These are phyloP conservation scores for Aspergillus aculeatinus DNA, from an alignment of 2,329 filamentous ascomycete genomes.

Conservation along the genomic window DNA sequence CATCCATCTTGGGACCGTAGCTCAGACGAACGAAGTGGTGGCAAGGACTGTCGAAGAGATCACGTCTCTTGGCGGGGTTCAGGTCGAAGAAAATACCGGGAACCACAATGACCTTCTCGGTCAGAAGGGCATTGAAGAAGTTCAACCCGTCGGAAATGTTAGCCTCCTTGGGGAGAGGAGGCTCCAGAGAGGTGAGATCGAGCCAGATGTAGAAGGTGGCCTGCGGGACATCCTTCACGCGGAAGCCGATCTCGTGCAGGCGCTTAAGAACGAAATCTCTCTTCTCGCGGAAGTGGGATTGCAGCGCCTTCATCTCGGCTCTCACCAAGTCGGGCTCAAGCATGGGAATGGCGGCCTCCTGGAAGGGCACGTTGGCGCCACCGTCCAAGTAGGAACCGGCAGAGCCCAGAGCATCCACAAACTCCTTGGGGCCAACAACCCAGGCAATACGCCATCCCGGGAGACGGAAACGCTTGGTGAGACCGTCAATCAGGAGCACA, in stretches of 20 bases:
- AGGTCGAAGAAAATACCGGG: conserved; percentile 98
- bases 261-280: conserved; percentile 84
- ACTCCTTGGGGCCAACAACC: conserved; percentile 94
- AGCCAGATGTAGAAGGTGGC: conserved; percentile 93
- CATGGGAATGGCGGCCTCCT: conserved; percentile 90
- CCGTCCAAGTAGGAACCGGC: conserved; percentile 94
- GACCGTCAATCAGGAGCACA: conserved; percentile 89
- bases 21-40: conserved; percentile 87
- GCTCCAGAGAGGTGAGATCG: conserved; percentile 52
- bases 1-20: conserved; percentile 80
- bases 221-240: conserved; percentile 78
- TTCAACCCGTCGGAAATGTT: conserved; percentile 89
- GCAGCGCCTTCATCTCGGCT: conserved; percentile 83
- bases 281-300: conserved; percentile 87
- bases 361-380: conserved; percentile 91
- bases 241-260: conserved; percentile 82
- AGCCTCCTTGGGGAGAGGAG: conserved; percentile 57
- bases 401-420: conserved; percentile 87
- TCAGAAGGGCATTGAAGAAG: conserved; percentile 92
- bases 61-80: conserved; percentile 83
- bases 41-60: conserved; percentile 91
- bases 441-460: conserved; percentile 96
- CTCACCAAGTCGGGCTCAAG: conserved; percentile 80
- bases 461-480: conserved; percentile 94
- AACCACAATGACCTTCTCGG: conserved; percentile 94